These are phyloP conservation scores for Saccharomycopsis sp. DNA, from an alignment of 805 yeast species.

Conservation along the genomic window DNA sequence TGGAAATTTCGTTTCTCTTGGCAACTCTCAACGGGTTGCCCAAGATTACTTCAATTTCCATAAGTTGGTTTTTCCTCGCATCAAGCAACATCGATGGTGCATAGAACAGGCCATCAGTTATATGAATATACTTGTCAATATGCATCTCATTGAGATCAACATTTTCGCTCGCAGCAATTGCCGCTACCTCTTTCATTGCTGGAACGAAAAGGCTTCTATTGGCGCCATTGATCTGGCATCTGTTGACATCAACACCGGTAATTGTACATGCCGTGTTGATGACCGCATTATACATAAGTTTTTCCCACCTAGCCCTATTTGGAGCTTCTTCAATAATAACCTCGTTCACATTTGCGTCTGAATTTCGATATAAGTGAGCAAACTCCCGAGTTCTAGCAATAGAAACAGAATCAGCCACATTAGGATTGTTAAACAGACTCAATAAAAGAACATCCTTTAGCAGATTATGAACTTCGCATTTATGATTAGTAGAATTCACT, in stretches of 20 bases:
- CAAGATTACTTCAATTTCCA: constrained; percentile 65
- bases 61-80: constrained; percentile 53
- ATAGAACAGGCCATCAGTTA: constrained; percentile 53
- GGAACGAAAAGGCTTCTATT: constrained; percentile 39
- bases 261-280: constrained; percentile 57
- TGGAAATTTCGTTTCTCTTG: constrained; percentile 33
- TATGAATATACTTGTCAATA: constrained; percentile 43
- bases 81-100: constrained; percentile 73
- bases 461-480: constrained; percentile 43
- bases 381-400: constrained; percentile 30
- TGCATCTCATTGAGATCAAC: constrained; percentile 43
- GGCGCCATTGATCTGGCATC: constrained; percentile 41
- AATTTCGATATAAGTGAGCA: constrained; percentile 35
- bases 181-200: constrained; percentile 60
- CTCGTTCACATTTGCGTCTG: no score
- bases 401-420: constrained; percentile 28
- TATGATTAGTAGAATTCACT: constrained; percentile 50
- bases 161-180: constrained; percentile 66
- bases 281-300: constrained; percentile 63
- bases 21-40: constrained; percentile 58
- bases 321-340: no score
- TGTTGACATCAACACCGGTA: constrained; percentile 52
- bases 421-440: constrained; percentile 43
- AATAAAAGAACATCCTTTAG: constrained; percentile 44
- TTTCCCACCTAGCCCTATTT: constrained; percentile 53